Conservation (phyloP, 148 eudicot species). For the Tetragonia tetragonoides region DNA sequence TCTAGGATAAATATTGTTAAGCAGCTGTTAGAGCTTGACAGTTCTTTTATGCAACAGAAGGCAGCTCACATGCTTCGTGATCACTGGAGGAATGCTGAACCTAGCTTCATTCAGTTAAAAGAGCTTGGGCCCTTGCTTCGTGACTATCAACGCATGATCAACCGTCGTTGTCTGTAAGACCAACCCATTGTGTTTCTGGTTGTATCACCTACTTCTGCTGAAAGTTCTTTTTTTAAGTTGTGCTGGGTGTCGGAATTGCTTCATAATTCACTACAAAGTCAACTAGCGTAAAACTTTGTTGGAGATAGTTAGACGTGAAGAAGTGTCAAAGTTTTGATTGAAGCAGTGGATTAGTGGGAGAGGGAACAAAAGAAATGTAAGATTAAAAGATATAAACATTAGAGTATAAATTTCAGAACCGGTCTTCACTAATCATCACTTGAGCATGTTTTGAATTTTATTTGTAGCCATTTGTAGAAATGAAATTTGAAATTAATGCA, state of each 20-base stretch:
- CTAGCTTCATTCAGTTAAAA: conserved; percentile 54
- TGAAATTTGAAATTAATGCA: too few species aligned
- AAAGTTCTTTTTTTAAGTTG: background rate
- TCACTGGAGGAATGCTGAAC: conserved; percentile 63
- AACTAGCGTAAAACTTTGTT: background rate
- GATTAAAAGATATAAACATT: too few species aligned
- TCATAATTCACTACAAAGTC: background rate
- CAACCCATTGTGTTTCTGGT: conserved; percentile 1
- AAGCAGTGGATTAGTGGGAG: background rate
- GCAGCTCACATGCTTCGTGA: conserved; percentile 65
- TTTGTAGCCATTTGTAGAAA: too few species aligned
- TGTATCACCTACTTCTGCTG: background rate
- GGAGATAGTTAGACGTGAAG: background rate
- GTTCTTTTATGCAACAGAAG: conserved; percentile 28
- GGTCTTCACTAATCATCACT: too few species aligned
- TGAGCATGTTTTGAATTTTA: too few species aligned
- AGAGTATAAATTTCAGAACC: too few species aligned
- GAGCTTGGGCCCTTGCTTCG: conserved; percentile 85
- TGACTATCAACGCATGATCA: conserved; percentile 85
- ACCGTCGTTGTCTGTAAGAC: conserved; percentile 58
- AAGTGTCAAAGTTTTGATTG: background rate
- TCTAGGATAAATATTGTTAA: background rate
- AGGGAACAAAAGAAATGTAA: background rate
- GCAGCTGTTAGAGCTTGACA: conserved; percentile 5
- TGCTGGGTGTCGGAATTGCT: background rate